Percentiles rank a stretch among this genome's conserved stretches.
These are phyloP conservation scores for Chaetothyriales sp. DNA, from an alignment of 2,329 filamentous ascomycete species.

Conservation along the genomic window DNA sequence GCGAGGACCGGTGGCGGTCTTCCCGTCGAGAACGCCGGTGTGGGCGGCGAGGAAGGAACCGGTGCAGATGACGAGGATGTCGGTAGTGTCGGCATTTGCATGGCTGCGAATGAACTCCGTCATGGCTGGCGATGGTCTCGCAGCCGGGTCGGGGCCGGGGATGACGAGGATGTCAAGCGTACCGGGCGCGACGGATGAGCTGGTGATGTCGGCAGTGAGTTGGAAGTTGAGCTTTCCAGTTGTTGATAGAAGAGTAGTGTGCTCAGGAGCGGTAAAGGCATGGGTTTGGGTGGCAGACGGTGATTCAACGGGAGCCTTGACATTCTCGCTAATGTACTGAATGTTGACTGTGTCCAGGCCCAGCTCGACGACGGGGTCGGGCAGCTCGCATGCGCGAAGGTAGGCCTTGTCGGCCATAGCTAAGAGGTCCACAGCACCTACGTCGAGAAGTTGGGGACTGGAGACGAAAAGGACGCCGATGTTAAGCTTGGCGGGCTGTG, in stretches of 20 bases:
- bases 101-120: constrained; percentile 24
- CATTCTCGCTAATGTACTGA: constrained; percentile 1
- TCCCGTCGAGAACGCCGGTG: constrained; percentile 14
- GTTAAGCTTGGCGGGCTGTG: constrained; percentile 11
- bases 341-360: constrained; percentile 8
- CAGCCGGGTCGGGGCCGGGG: constrained; percentile 25
- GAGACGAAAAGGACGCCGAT: constrained; percentile 26
- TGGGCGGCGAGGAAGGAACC: constrained; percentile 13
- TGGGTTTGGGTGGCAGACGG: background rate
- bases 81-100: constrained; percentile 17
- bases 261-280: background rate
- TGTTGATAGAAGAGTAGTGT: background rate
- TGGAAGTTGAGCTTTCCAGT: constrained; percentile 2
- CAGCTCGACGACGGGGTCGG: constrained; percentile 20
- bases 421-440: constrained; percentile 27
- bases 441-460: constrained; percentile 27
- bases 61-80: constrained; percentile 16
- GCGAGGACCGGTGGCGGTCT: constrained; percentile 12
- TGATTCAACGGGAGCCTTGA: background rate
- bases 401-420: constrained; percentile 24
- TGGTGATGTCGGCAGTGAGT: constrained; percentile 23
- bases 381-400: constrained; percentile 22
- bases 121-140: constrained; percentile 19
- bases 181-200: constrained; percentile 23
- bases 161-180: constrained; percentile 26